These are phyloP conservation scores for Glycine tomentella DNA, from an alignment of 306 rosid genomes.

Conservation along the genomic window DNA sequence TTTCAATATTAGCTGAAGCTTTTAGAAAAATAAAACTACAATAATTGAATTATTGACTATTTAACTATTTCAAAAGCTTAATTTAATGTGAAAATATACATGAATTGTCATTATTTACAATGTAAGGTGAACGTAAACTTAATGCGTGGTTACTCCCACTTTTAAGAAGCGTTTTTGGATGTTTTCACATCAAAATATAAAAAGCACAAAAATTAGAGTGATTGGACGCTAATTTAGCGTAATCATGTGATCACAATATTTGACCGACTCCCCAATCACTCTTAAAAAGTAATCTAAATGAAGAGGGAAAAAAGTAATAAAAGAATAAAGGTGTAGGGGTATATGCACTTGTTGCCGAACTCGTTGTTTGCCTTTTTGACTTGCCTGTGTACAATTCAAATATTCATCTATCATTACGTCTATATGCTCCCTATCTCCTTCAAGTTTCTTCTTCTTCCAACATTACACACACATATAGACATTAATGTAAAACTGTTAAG, in stretches of 20 bases:
- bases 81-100: too few species aligned
- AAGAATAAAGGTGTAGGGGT: background rate
- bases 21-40: too few species aligned
- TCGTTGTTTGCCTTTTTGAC: conserved; percentile 39
- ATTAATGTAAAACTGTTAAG: background rate
- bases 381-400: conserved; percentile 26
- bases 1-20: too few species aligned
- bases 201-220: too few species aligned
- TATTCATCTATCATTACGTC: background rate
- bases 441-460: background rate
- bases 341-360: background rate
- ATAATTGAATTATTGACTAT: too few species aligned
- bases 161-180: too few species aligned
- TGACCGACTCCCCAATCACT: background rate
- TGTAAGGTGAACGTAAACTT: too few species aligned
- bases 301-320: background rate
- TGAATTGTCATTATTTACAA: too few species aligned
- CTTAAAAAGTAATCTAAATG: background rate
- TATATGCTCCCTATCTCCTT: background rate
- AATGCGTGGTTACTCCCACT: too few species aligned
- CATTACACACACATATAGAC: background rate
- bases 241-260: conserved; percentile 5
- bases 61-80: too few species aligned
- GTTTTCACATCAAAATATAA: too few species aligned
- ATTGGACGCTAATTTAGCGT: too few species aligned